Evolutionary conservation across 2,329 filamentous ascomycete species (phyloP).

Genomic region (Pseudofabraea citricarpa): DNA sequence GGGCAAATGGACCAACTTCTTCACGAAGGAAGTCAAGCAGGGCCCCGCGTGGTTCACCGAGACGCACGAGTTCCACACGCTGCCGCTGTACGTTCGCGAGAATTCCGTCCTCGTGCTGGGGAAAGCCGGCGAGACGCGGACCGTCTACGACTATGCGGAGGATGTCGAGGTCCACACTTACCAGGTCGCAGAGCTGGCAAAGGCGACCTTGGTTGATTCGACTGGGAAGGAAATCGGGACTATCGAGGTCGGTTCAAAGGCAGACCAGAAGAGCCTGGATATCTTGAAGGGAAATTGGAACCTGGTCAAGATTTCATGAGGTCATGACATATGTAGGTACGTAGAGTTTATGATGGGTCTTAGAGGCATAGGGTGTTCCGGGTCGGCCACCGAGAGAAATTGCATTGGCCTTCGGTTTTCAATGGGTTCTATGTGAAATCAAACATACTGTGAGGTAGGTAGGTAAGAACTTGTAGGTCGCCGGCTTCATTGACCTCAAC

Average conservation of each 20-base stretch:
- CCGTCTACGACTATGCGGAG: slow-evolving; percentile 25
- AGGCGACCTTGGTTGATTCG: slow-evolving; percentile 36
- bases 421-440: too few species aligned
- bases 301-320: background rate
- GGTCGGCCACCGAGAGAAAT: too few species aligned
- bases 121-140: slow-evolving; percentile 20
- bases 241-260: slow-evolving; percentile 30
- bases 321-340: too few species aligned
- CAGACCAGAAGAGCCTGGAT: background rate
- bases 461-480: too few species aligned
- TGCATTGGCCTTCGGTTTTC: too few species aligned
- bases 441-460: too few species aligned
- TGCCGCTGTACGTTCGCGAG: slow-evolving; percentile 41
- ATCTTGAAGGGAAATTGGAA: background rate
- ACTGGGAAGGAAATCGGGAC: slow-evolving; percentile 36
- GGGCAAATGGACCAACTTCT: slow-evolving; percentile 46
- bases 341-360: too few species aligned
- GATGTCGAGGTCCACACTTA: slow-evolving; percentile 42
- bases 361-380: too few species aligned
- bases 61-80: slow-evolving; percentile 39
- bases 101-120: slow-evolving; percentile 28
- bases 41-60: slow-evolving; percentile 41
- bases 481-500: too few species aligned
- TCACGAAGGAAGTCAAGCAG: slow-evolving; percentile 34
- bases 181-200: slow-evolving; percentile 31